A percentile compares a stretch with the other conserved stretches of the same genome.
phyloP scores from a whole-genome alignment of 164 flowering plant genomes.

The Pachysandra terminalis region DNA sequence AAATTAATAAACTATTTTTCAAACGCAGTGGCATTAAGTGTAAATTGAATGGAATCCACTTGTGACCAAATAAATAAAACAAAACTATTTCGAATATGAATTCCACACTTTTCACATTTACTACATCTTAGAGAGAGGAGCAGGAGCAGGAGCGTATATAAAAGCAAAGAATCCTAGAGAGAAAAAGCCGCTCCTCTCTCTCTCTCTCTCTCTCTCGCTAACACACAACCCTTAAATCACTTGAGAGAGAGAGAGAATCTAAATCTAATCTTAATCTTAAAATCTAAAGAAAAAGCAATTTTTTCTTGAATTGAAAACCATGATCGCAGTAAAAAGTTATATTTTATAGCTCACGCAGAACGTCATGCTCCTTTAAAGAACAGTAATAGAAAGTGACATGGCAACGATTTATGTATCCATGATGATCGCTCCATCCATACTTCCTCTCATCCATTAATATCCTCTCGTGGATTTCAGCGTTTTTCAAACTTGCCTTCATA shows the following conservation, averaged over 20 bases:
- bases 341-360: slow-evolving; percentile 34
- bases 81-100: neutral
- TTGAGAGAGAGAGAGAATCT: neutral
- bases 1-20: too few relatives aligned
- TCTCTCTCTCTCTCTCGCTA: too few relatives aligned
- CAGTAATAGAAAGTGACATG: neutral
- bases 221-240: too few relatives aligned
- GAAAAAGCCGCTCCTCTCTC: too few relatives aligned
- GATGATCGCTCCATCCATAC: too few relatives aligned
- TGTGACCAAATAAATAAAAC: neutral
- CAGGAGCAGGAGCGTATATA: neutral
- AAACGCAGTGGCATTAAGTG: slow-evolving; percentile 9
- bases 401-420: too few relatives aligned
- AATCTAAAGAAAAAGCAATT: neutral
- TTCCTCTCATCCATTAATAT: slow-evolving; percentile 21
- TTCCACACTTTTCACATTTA: neutral
- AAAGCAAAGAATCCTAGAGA: too few relatives aligned
- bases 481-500: slow-evolving; percentile 49
- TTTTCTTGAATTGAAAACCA: neutral
- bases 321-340: slow-evolving; percentile 6
- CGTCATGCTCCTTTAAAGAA: slow-evolving; percentile 26
- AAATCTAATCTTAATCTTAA: too few relatives aligned
- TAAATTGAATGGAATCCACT: neutral
- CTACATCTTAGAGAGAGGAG: neutral
- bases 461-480: slow-evolving; percentile 67